Evolutionary conservation across 805 yeast species (phyloP).

Genomic region (Lipomyces starkeyi): DNA sequence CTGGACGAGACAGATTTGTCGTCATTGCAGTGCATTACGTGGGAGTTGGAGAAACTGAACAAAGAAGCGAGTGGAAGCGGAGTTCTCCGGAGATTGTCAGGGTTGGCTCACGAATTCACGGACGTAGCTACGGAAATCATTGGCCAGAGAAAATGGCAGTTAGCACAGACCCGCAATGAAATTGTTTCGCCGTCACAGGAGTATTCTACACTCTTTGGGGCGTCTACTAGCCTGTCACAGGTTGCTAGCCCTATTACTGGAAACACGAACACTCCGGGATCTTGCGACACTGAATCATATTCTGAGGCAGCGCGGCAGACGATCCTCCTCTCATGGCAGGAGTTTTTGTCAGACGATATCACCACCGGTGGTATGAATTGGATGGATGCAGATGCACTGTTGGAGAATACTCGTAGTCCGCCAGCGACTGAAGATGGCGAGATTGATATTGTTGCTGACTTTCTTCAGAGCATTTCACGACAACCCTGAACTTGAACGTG

Average conservation of each 20-base stretch:
- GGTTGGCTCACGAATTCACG: constrained; percentile 28
- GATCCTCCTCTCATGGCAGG: constrained; percentile 34
- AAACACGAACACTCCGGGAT: not conserved
- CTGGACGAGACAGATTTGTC: constrained; percentile 23
- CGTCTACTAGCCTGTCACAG: not conserved
- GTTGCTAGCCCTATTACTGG: not conserved
- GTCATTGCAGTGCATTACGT: constrained; percentile 16
- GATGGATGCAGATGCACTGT: not conserved
- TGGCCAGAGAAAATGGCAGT: constrained; percentile 20
- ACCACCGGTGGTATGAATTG: constrained; percentile 6
- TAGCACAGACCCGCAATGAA: constrained; percentile 8
- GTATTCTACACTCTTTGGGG: not conserved
- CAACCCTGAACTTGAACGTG: not conserved
- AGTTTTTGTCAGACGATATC: constrained; percentile 29
- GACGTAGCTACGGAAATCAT: constrained; percentile 32
- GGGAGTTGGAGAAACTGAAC: constrained; percentile 20
- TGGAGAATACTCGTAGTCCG: not conserved
- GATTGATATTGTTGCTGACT: constrained; percentile 5
- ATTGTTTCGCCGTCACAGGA: not conserved
- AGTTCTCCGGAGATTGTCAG: constrained; percentile 24
- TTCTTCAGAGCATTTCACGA: not conserved
- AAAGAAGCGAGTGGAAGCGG: constrained; percentile 26
- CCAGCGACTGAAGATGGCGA: not conserved
- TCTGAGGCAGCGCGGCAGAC: constrained; percentile 25
- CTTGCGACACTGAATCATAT: constrained; percentile 24